These are phyloP conservation scores for Haematococcus sp. DNA, from an alignment of 139 green algal species.

Conservation along the genomic window DNA sequence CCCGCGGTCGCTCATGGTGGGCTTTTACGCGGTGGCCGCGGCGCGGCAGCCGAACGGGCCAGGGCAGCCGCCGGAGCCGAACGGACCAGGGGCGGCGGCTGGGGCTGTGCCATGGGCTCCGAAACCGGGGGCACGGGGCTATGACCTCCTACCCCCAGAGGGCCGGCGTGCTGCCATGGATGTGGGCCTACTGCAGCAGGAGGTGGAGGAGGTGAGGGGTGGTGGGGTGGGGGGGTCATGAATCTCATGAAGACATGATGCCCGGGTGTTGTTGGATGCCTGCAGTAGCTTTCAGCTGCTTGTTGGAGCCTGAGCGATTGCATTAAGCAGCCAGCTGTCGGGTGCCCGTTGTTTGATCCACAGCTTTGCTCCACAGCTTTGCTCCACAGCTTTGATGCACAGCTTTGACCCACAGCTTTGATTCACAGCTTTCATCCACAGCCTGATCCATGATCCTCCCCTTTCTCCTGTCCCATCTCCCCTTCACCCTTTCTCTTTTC, in stretches of 20 bases:
- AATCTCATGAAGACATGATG: background rate
- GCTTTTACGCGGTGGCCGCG: constrained; percentile 48
- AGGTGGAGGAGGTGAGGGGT: constrained; percentile 23
- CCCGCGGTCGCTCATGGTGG: constrained; percentile 81
- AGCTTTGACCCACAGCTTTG: too few species aligned
- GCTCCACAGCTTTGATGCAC: too few species aligned
- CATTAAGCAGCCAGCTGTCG: background rate
- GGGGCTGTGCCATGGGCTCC: background rate
- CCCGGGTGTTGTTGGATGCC: background rate
- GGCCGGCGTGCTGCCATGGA: constrained; percentile 27
- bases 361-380: too few species aligned
- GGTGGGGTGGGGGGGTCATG: background rate
- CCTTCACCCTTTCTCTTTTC: too few species aligned
- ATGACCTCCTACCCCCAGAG: constrained; percentile 4
- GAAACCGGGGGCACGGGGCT: background rate
- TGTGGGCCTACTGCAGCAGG: constrained; percentile 21
- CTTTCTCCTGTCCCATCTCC: too few species aligned
- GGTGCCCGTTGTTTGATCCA: background rate
- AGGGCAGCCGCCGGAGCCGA: too few species aligned
- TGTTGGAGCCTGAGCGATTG: background rate
- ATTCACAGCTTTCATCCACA: too few species aligned
- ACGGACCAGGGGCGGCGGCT: too few species aligned
- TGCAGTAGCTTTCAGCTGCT: too few species aligned
- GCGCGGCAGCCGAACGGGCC: background rate
- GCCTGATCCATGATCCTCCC: too few species aligned